These are phyloP conservation scores for Lavandula angustifolia DNA, from an alignment of 257 asterid genomes.

Conservation along the genomic window DNA sequence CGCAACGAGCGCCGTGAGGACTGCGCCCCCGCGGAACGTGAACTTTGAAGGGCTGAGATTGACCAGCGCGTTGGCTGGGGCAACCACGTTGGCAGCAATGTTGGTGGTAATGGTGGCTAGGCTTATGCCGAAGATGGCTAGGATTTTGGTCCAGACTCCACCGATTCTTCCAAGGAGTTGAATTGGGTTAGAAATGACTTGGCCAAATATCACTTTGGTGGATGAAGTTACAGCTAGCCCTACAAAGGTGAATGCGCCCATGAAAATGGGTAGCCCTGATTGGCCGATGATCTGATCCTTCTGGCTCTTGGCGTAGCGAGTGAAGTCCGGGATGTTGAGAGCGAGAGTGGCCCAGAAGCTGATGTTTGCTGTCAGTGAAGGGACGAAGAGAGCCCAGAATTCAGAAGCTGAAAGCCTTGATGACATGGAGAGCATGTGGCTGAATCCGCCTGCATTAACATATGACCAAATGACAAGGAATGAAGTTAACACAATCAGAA, in stretches of 20 bases:
- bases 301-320: slow-evolving; percentile 71
- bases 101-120: slow-evolving; percentile 80
- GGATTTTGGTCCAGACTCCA: slow-evolving; percentile 60
- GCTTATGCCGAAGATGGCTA: slow-evolving; percentile 75
- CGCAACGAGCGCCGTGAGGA: slow-evolving; percentile 73
- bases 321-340: slow-evolving; percentile 87
- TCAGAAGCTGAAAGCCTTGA: slow-evolving; percentile 63
- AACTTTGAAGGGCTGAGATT: slow-evolving; percentile 74
- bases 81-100: slow-evolving; percentile 93
- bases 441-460: slow-evolving; percentile 70
- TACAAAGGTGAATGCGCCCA: slow-evolving; percentile 87
- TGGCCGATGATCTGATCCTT: slow-evolving; percentile 77
- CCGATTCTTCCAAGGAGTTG: slow-evolving; percentile 73
- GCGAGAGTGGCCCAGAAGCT: slow-evolving; percentile 93
- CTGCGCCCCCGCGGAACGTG: slow-evolving; percentile 68
- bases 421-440: slow-evolving; percentile 67
- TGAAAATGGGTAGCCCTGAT: slow-evolving; percentile 71
- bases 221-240: slow-evolving; percentile 96
- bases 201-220: slow-evolving; percentile 70
- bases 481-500: slow-evolving; percentile 55
- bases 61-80: slow-evolving; percentile 85
- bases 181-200: slow-evolving; percentile 69
- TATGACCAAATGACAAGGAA: slow-evolving; percentile 72
- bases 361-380: slow-evolving; percentile 84
- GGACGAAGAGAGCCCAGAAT: slow-evolving; percentile 83